Conservation (phyloP, 805 yeast genomes). For the Candida taoyuanica region DNA sequence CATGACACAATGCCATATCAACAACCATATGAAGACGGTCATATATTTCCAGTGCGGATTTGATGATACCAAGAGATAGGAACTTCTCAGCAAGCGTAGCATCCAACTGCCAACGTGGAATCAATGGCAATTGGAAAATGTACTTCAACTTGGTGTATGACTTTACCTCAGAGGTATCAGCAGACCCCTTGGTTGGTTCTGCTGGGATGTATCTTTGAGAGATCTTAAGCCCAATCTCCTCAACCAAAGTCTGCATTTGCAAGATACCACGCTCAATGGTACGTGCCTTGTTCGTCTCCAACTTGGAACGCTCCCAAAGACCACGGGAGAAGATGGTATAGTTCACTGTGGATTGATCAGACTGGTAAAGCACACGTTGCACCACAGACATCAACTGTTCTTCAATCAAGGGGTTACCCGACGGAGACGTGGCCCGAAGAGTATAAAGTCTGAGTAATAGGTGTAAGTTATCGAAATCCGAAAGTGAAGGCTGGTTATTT, state of each 20-base stretch:
- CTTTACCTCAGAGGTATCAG: slow-evolving; percentile 12
- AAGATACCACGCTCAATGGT: slow-evolving; percentile 92
- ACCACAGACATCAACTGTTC: slow-evolving; percentile 81
- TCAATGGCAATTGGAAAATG: slow-evolving; percentile 67
- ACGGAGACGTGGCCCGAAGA: slow-evolving; percentile 65
- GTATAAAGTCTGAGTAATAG: slow-evolving; percentile 63
- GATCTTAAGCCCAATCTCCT: slow-evolving; percentile 73
- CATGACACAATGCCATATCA: slow-evolving; percentile 88
- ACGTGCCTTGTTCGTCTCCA: slow-evolving; percentile 75
- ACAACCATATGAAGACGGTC: slow-evolving; percentile 69
- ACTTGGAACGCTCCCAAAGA: slow-evolving; percentile 82
- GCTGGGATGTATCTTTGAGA: slow-evolving; percentile 51
- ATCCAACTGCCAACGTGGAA: slow-evolving; percentile 87
- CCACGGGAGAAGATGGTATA: slow-evolving; percentile 80
- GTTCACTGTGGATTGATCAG: slow-evolving; percentile 41
- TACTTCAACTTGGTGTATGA: slow-evolving; percentile 55
- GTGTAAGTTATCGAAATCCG: slow-evolving; percentile 69
- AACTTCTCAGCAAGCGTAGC: slow-evolving; percentile 77
- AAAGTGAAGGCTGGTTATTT: slow-evolving; percentile 70
- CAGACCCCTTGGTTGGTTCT: slow-evolving; percentile 14
- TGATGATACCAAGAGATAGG: slow-evolving; percentile 77
- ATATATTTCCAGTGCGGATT: slow-evolving; percentile 86
- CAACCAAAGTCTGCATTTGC: slow-evolving; percentile 89
- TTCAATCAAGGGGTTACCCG: slow-evolving; percentile 62
- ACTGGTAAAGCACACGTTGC: slow-evolving; percentile 59